Base-by-base conservation (phyloP, 441 rosid species). In the Eutrema salsugineum region DNA sequence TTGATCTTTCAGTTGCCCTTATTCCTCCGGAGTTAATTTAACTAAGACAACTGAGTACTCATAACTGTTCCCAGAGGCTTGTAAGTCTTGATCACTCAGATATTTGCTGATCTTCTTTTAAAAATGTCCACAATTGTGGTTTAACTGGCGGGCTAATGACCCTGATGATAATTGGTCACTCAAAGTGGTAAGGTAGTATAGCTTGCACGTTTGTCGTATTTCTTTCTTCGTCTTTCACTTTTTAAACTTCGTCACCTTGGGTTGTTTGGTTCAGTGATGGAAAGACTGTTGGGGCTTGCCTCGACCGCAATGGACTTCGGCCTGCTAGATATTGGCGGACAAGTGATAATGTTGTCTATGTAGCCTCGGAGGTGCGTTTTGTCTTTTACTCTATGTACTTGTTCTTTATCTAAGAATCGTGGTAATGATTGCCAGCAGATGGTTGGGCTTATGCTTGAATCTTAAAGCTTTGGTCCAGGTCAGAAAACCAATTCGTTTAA, bases 321-420 rank as follows among this genome's bases (percentile, higher is more conserved):
- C 99, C 99, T 50, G 99, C 99, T 81, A 91, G 99, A 84, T 96
- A 96, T 78, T 96, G 99, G 99, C 88, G 91, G 79, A 96, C 99
- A 51, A 77, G 77, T 39, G 99, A 96, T 82, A 96, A 96, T 82
- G 86, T 93, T 73, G 99, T 96, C 56, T 96, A 96, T 78, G 98
- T 96, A 68, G 98, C 99, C 71, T 96, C 99, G 78, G 99, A 96
- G 98, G 99, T 96, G 68, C 60, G 94, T 78, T 77, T 47, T 75
- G 40, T 66, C 50, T 77, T 49, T 77, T 39, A 63, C 70, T 75
- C 66, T 71, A 51, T 67, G 63, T 24, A 66, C 38, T 50, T 82
- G 51, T 47, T 59, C 46, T 50, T 49, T 71, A 71, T 58, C 44
- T 66, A 71, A 50, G 63, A 28, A 59, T 77, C 51, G 53, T 60